These are phyloP conservation scores for Phytophthora litchii DNA, from an alignment of 352 stramenopile genomes.

Conservation along the genomic window DNA sequence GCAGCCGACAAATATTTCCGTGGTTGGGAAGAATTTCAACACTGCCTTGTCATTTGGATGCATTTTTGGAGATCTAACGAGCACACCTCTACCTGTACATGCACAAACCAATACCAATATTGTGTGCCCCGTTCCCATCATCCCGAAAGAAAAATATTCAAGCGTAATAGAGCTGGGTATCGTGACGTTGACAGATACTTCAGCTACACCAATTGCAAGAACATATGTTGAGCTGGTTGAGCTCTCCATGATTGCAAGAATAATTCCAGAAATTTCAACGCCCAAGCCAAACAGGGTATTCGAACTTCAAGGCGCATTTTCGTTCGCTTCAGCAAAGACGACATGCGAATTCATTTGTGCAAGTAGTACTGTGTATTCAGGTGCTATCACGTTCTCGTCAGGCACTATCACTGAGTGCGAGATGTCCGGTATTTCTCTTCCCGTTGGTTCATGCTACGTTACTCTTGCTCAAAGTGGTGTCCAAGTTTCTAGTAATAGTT, in stretches of 20 bases:
- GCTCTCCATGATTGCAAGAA: constrained; percentile 31
- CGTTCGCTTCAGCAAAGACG: constrained; percentile 23
- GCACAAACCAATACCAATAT: constrained; percentile 22
- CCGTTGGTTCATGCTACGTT: constrained; percentile 27
- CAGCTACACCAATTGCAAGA: background rate
- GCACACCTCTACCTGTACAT: constrained; percentile 4
- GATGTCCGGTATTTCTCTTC: constrained; percentile 1
- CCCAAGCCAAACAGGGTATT: constrained; percentile 24
- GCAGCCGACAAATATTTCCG: constrained; percentile 21
- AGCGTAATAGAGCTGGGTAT: constrained; percentile 33
- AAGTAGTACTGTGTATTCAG: constrained; percentile 3
- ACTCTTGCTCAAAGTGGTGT: constrained; percentile 27
- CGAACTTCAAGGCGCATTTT: constrained; percentile 38
- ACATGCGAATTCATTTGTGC: constrained; percentile 34
- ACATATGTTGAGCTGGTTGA: constrained; percentile 32
- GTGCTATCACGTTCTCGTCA: constrained; percentile 17
- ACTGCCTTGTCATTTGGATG: constrained; percentile 12
- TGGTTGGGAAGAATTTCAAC: constrained; percentile 37
- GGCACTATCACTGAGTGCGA: constrained; percentile 35
- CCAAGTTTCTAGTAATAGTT: constrained; percentile 35
- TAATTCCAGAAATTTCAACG: constrained; percentile 11
- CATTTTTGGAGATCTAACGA: constrained; percentile 31
- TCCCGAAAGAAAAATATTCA: constrained; percentile 24
- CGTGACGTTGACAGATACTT: constrained; percentile 1
- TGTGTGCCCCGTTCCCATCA: constrained; percentile 34